Evolutionary conservation across 2,329 filamentous ascomycete species (phyloP).

Genomic region (Ophiostoma quercus): DNA sequence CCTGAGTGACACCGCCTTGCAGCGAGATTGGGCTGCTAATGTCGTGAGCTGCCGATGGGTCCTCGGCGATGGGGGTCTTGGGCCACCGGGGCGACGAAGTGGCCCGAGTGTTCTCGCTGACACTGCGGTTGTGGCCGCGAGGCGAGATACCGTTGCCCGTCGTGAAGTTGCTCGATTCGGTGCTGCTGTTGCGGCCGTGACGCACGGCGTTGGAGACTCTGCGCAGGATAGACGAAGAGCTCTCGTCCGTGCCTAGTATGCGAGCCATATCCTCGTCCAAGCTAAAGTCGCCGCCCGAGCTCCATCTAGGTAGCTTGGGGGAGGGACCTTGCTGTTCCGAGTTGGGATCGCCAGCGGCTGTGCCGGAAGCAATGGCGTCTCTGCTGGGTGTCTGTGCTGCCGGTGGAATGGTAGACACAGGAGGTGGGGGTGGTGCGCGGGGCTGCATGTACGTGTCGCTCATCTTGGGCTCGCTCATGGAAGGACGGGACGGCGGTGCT

Average conservation of each 20-base stretch:
- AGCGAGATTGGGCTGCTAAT: conserved; percentile 68
- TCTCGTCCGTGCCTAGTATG: conserved; percentile 73
- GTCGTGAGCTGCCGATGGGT: conserved; percentile 50
- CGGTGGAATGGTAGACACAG: conserved; percentile 43
- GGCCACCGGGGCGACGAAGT: conserved; percentile 65
- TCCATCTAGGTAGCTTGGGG: conserved; percentile 67
- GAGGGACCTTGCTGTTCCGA: conserved; percentile 47
- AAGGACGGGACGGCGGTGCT: conserved; percentile 29
- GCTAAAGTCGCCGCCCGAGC: conserved; percentile 77
- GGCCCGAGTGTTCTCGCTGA: conserved; percentile 61
- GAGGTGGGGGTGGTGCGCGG: conserved; percentile 51
- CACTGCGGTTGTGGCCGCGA: conserved; percentile 52
- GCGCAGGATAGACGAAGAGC: conserved; percentile 73
- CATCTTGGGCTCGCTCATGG: conserved; percentile 39
- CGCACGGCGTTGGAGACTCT: conserved; percentile 90
- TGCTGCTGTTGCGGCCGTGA: conserved; percentile 84
- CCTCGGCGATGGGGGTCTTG: conserved; percentile 59
- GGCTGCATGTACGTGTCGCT: conserved; percentile 55
- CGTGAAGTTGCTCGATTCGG: conserved; percentile 46
- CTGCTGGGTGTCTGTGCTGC: conserved; percentile 36
- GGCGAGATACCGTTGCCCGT: conserved; percentile 31
- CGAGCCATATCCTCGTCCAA: conserved; percentile 95
- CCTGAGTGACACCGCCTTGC: conserved; percentile 45
- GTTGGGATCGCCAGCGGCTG: conserved; percentile 36
- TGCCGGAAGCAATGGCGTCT: conserved; percentile 40